phyloP scores from a whole-genome alignment of 352 stramenopile genomes.

The Pilasporangium apinafurcum region DNA sequence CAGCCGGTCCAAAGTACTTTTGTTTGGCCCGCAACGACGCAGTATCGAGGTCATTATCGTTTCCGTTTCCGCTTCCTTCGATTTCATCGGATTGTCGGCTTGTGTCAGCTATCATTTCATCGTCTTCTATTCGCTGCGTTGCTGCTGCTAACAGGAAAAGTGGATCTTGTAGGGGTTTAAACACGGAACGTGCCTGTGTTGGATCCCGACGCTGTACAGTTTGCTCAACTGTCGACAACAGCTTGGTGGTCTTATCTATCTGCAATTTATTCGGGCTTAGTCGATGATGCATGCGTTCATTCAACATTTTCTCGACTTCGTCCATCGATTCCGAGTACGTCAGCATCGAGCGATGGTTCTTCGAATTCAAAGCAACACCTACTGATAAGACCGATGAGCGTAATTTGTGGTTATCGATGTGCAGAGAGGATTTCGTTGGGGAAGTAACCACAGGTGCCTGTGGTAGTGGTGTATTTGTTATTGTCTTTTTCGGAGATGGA shows the following conservation, averaged over 20 bases:
- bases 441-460: background rate
- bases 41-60: conserved; percentile 1
- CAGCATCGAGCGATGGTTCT: conserved; percentile 5
- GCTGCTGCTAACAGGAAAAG: conserved; percentile 21
- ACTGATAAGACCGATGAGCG: background rate
- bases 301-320: conserved; percentile 44
- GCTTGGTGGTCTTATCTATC: conserved; percentile 8
- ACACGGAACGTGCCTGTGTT: conserved; percentile 18
- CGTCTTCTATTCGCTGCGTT: conserved; percentile 12
- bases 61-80: conserved; percentile 6
- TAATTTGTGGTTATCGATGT: background rate
- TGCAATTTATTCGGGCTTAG: conserved; percentile 8
- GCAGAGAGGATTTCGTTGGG: background rate
- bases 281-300: conserved; percentile 19
- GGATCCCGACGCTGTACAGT: conserved; percentile 3
- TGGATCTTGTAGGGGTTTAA: conserved; percentile 29
- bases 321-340: conserved; percentile 34
- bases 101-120: conserved; percentile 7
- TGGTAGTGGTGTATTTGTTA: background rate
- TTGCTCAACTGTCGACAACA: conserved; percentile 11
- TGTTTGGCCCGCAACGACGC: background rate
- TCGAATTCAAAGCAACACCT: background rate
- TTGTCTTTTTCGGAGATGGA: background rate
- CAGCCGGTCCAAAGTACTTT: conserved; percentile 47
- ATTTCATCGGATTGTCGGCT: background rate